Conservation (phyloP, 257 asterid genomes). For the Petrea volubilis region DNA sequence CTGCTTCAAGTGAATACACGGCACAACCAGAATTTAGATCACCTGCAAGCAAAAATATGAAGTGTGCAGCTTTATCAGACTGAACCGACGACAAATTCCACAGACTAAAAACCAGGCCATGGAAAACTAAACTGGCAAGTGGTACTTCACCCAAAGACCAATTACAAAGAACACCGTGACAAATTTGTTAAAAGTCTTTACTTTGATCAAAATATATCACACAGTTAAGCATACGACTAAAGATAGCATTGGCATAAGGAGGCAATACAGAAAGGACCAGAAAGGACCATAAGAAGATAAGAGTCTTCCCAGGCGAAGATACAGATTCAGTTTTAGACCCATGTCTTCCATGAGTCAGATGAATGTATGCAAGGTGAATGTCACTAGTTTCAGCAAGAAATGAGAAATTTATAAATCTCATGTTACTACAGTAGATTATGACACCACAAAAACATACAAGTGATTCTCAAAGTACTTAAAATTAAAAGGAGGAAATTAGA, state of each 20-base stretch:
- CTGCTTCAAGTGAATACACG: slow-evolving; percentile 29
- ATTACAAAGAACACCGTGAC: not conserved
- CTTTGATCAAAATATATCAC: not conserved
- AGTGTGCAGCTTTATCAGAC: slow-evolving; percentile 8
- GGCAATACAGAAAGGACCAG: not conserved
- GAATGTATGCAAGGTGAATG: not conserved
- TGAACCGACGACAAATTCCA: not conserved
- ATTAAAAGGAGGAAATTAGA: not conserved
- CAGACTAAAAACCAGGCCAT: not conserved
- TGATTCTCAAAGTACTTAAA: not conserved
- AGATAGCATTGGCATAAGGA: not conserved
- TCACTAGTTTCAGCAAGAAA: not conserved
- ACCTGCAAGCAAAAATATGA: slow-evolving; percentile 44
- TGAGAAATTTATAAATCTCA: too few species aligned
- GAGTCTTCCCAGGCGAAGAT: not conserved
- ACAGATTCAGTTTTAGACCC: not conserved
- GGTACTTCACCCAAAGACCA: not conserved
- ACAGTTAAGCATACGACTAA: not conserved
- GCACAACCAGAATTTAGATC: slow-evolving; percentile 21
- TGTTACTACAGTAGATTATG: not conserved
- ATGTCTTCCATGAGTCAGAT: not conserved
- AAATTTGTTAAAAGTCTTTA: not conserved
- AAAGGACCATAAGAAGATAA: not conserved
- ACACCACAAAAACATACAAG: not conserved
- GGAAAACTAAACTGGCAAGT: not conserved